Percentiles rank a stretch among this genome's conserved stretches.
These are phyloP conservation scores for Beauveria varroae DNA, from an alignment of 2,329 filamentous ascomycete genomes.

Conservation along the genomic window DNA sequence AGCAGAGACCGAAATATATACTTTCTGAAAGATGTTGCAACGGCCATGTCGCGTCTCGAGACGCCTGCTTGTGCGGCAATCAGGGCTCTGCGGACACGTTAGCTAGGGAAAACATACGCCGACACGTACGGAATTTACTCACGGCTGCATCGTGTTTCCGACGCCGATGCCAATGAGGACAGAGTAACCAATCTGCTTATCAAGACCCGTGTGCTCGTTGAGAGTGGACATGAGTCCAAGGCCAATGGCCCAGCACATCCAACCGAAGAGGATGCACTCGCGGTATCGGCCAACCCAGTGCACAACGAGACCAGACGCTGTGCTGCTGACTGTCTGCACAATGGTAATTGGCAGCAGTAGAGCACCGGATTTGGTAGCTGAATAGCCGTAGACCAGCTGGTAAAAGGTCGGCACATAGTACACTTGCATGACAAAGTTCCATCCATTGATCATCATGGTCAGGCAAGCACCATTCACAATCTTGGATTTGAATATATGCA, in stretches of 20 bases:
- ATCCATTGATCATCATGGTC: constrained; percentile 51
- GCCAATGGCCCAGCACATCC: constrained; percentile 43
- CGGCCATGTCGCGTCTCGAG: constrained; percentile 38
- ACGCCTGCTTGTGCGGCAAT: constrained; percentile 51
- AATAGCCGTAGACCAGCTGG: constrained; percentile 37
- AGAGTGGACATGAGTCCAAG: constrained; percentile 46
- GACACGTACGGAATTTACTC: constrained; percentile 12
- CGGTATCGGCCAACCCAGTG: constrained; percentile 45
- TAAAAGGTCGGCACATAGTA: constrained; percentile 42
- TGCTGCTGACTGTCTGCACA: constrained; percentile 38
- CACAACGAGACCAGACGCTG: constrained; percentile 43
- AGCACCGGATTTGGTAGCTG: constrained; percentile 32
- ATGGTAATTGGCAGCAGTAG: constrained; percentile 37
- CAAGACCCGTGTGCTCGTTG: constrained; percentile 37
- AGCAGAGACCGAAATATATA: constrained; percentile 15
- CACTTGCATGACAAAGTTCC: constrained; percentile 51
- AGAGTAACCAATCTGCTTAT: constrained; percentile 47
- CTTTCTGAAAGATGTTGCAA: constrained; percentile 37
- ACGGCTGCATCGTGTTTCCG: constrained; percentile 45
- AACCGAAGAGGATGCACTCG: constrained; percentile 47
- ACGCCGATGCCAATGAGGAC: constrained; percentile 44
- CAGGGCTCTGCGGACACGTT: constrained; percentile 23
- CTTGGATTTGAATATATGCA: constrained; percentile 45
- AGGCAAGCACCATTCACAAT: constrained; percentile 49
- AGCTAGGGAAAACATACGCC: not conserved